Conservation (phyloP, 1,284 basidiomycete genomes). For the Ceratobasidium sp. region DNA sequence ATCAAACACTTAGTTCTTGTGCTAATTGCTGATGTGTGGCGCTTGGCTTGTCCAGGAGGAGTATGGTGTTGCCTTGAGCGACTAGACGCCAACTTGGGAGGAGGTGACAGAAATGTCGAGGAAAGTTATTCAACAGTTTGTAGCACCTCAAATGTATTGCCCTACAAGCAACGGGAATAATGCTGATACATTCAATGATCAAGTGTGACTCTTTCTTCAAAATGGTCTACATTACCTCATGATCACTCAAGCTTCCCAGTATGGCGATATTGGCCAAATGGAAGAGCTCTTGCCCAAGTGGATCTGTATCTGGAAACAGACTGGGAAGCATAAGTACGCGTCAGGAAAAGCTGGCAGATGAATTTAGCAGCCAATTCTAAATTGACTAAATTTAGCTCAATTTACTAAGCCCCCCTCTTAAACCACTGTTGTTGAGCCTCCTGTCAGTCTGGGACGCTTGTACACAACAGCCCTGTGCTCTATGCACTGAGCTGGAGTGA, state of each 20-base stretch:
- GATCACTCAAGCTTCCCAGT: slow-evolving; percentile 55
- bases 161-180: background rate
- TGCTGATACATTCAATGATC: slow-evolving; percentile 56
- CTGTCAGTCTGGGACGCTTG: too few relatives aligned
- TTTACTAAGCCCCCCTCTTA: too few relatives aligned
- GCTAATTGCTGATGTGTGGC: slow-evolving; percentile 53
- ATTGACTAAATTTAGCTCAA: too few relatives aligned
- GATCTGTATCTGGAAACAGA: slow-evolving; percentile 58
- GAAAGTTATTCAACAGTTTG: slow-evolving; percentile 49
- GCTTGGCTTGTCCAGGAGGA: slow-evolving; percentile 40
- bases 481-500: too few relatives aligned
- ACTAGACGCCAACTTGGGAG: slow-evolving; percentile 51
- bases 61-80: slow-evolving; percentile 52
- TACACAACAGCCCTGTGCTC: too few relatives aligned
- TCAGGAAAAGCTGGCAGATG: too few relatives aligned
- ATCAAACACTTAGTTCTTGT: slow-evolving; percentile 55
- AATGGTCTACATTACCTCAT: slow-evolving; percentile 58
- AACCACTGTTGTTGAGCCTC: too few relatives aligned
- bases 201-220: slow-evolving; percentile 53
- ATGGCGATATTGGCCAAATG: slow-evolving; percentile 58
- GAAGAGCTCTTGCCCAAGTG: slow-evolving; percentile 55
- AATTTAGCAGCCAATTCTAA: too few relatives aligned
- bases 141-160: slow-evolving; percentile 46
- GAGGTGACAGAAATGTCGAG: slow-evolving; percentile 50
- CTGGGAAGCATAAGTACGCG: too few relatives aligned